phyloP scores from a whole-genome alignment of 2,329 filamentous ascomycete genomes.

The Immersiporthe knoxdaviesiana region DNA sequence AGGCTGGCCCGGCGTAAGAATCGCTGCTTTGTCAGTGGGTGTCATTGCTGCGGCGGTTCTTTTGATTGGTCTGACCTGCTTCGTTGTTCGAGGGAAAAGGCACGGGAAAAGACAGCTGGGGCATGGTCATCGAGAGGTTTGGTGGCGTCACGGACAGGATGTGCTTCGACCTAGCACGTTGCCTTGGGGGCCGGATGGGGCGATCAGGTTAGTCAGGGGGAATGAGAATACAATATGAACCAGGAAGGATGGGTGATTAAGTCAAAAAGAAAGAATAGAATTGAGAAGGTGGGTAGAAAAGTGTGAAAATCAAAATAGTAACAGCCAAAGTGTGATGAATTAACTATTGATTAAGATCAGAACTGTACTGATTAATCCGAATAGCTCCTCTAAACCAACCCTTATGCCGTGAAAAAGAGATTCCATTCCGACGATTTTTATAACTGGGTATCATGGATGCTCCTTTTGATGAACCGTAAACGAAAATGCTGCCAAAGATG shows the following conservation, averaged over 20 bases:
- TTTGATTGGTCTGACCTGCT: background rate
- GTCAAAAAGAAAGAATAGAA: background rate
- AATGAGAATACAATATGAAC: background rate
- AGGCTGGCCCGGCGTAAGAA: background rate
- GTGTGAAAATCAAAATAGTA: too few relatives aligned
- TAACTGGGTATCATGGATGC: background rate
- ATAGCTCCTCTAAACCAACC: too few relatives aligned
- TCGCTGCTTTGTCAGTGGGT: background rate
- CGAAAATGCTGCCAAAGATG: background rate
- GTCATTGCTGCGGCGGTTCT: background rate
- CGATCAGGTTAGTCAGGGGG: slow-evolving; percentile 15
- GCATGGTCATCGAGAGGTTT: slow-evolving; percentile 6
- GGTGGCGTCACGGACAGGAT: background rate
- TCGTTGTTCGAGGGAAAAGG: background rate
- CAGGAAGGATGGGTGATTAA: background rate
- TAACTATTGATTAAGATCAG: background rate
- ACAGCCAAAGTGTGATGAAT: background rate
- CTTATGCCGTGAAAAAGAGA: too few relatives aligned
- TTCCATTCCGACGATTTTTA: background rate
- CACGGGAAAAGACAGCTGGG: background rate
- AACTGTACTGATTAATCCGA: background rate
- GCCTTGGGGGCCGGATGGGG: slow-evolving; percentile 8
- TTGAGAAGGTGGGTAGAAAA: background rate
- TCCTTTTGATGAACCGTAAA: background rate
- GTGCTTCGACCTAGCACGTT: background rate